Evolutionary conservation across 192 early-diverging fungal genomes (phyloP).

Genomic region (Coemansia biformis): DNA sequence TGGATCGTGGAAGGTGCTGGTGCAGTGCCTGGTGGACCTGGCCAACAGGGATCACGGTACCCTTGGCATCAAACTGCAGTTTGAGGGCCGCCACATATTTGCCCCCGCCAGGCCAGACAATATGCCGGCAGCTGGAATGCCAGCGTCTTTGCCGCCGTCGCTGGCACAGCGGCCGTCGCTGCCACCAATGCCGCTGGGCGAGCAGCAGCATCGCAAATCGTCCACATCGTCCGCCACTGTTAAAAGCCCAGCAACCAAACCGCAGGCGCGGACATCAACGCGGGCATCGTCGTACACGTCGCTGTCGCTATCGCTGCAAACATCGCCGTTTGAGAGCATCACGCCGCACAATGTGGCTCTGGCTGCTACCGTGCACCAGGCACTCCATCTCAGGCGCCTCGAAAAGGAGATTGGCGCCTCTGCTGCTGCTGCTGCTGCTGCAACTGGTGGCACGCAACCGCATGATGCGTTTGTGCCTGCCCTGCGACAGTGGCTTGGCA

Average conservation of each 20-base stretch:
- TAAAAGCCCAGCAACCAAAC: neutral
- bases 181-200: neutral
- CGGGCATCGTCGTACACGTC: constrained; percentile 9
- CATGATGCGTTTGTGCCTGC: constrained; percentile 1
- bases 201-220: neutral
- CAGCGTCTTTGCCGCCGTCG: neutral
- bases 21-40: constrained; percentile 31
- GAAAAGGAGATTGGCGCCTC: no score
- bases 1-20: constrained; percentile 37
- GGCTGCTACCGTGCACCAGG: constrained; percentile 30
- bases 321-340: constrained; percentile 21
- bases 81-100: constrained; percentile 30
- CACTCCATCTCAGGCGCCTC: constrained; percentile 11
- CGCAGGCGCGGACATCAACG: neutral
- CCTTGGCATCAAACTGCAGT: constrained; percentile 27
- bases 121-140: no score
- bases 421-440: no score
- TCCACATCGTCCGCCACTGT: constrained; percentile 9
- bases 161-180: no score
- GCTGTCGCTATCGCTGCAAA: constrained; percentile 1
- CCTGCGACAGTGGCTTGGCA: constrained; percentile 22
- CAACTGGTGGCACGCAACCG: no score
- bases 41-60: constrained; percentile 34
- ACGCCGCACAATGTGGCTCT: constrained; percentile 8
- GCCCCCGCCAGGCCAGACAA: neutral